Base-by-base conservation (phyloP, 306 rosid species). In the Cicer bijugum region DNA sequence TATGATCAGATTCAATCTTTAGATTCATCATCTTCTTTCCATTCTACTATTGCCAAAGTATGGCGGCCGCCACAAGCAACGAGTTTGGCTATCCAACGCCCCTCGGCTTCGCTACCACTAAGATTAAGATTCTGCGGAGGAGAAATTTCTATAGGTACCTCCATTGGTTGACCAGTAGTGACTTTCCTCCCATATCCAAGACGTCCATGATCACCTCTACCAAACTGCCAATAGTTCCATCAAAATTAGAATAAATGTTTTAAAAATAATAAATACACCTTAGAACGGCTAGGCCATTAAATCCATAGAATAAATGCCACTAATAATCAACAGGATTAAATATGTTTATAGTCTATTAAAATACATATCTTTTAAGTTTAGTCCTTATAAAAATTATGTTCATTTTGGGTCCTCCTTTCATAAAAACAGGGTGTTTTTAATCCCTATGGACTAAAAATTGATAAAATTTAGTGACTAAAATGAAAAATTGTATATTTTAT, bases 1-100 rank as follows among this genome's bases (percentile, higher is more conserved):
- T n/a, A 60, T 59, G 48, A 69, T 58, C 17, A 66, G 62, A 72
- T 43, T 77, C 72, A 81, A 6, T 78, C 71, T 48, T 76, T 20
- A 37, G 82, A 45, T 62, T 87, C 87, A 14, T 81, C 89, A n/a
- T 83, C 91, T 38, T 23, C 60, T 62, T 85, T 75, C 97, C 96
- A 89, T 75, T 91, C 88, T 38, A 87, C 97, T 2, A 87, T 58
- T 11, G 99, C 97, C 81, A 91, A 75, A 40, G 99, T 91, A 84
- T 91, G 97, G 80, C 99, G 96, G 66, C 99, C 99, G 47, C 99
- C 97, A 5, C 91, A 91, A 40, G 96, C 99, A 28, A 95, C 96
- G 1, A 90, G 91, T 78, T 95, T 90, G 15, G 93, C 90, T 38
- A 85, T 84, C 97, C 97, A 91, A 6, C 38, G 85, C 71, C 91